Conservation (phyloP, 106 monocot genomes). For the Dendrobium chrysotoxum region DNA sequence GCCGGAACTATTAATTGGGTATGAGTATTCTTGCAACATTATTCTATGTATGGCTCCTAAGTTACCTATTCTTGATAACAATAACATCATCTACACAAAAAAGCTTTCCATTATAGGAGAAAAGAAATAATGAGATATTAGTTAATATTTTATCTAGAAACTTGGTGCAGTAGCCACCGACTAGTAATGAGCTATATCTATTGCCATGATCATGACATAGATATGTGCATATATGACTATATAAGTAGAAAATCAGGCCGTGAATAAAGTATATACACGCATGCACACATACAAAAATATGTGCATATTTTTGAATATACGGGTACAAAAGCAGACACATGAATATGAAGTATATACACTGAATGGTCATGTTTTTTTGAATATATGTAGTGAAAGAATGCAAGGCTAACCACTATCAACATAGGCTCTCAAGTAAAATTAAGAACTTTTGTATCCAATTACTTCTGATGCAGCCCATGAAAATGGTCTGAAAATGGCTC, state of each 20-base stretch:
- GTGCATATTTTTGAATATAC: no score
- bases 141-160: not conserved
- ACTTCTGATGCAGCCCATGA: not conserved
- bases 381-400: not conserved
- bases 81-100: no score
- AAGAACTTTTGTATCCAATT: not conserved
- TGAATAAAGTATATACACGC: no score
- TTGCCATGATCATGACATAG: not conserved
- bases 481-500: not conserved
- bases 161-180: not conserved
- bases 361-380: no score
- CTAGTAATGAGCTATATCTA: not conserved
- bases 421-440: not conserved
- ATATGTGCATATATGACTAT: not conserved
- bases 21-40: constrained; percentile 11
- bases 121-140: not conserved
- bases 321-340: no score
- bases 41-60: not conserved
- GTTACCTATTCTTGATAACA: not conserved
- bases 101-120: not conserved
- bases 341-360: no score
- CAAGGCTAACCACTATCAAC: not conserved
- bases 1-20: constrained; percentile 99
- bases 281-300: no score
- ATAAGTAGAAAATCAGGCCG: no score